phyloP scores from a whole-genome alignment of 148 eudicot species.

The Rhododendron ovatum region DNA sequence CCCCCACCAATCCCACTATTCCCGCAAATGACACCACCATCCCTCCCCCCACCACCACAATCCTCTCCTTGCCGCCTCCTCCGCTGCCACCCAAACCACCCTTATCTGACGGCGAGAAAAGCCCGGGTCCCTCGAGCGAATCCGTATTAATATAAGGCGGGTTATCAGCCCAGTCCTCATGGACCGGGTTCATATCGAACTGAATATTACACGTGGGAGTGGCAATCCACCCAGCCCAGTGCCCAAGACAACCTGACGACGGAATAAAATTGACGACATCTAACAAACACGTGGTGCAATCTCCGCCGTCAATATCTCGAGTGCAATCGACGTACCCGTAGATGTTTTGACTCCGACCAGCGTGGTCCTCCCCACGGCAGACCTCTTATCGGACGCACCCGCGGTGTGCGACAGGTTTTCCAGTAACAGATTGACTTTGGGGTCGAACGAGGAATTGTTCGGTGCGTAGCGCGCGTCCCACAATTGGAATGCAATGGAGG shows the following conservation, averaged over 20 bases:
- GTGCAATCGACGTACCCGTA: constrained; percentile 16
- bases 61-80: not conserved
- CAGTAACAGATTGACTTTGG: not conserved
- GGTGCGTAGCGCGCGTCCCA: not conserved
- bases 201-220: constrained; percentile 11
- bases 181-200: not conserved
- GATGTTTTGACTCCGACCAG: not conserved
- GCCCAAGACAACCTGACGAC: not conserved
- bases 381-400: not conserved
- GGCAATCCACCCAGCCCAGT: constrained; percentile 2
- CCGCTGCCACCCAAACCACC: too few species aligned
- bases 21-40: not conserved
- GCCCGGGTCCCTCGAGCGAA: not conserved
- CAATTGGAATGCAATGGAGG: not conserved
- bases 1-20: not conserved
- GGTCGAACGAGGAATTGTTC: not conserved
- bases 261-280: not conserved
- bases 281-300: not conserved
- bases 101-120: too few species aligned
- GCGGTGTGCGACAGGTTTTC: not conserved
- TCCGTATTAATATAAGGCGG: not conserved
- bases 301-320: constrained; percentile 1
- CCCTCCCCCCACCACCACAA: not conserved
- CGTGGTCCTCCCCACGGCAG: not conserved
- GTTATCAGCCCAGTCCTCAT: constrained; percentile 1